Evolutionary conservation across 306 rosid species (phyloP).

Genomic region (Prunus dulcis): DNA sequence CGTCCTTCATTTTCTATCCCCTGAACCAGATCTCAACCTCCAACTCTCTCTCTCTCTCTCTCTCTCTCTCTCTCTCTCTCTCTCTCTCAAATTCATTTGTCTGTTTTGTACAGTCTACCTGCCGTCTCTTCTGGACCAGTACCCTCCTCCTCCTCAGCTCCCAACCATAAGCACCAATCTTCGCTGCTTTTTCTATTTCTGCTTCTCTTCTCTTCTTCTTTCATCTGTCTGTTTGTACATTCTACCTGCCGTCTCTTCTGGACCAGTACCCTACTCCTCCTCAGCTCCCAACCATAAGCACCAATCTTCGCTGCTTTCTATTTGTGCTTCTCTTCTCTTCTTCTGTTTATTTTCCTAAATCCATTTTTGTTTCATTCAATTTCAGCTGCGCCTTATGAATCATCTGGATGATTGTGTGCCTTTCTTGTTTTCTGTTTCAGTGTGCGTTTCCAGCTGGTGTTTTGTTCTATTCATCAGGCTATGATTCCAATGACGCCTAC

Average conservation of each 20-base stretch:
- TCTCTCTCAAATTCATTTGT: background rate
- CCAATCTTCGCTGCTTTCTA: background rate
- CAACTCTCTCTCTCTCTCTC: background rate
- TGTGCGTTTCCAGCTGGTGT: conserved; percentile 95
- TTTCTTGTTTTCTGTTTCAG: conserved; percentile 39
- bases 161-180: conserved; percentile 51
- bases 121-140: conserved; percentile 81
- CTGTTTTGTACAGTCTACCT: conserved; percentile 37
- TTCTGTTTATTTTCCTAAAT: conserved; percentile 3
- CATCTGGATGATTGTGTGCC: background rate
- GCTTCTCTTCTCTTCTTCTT: background rate
- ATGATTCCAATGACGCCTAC: conserved; percentile 52
- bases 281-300: conserved; percentile 81
- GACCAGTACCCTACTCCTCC: conserved; percentile 94
- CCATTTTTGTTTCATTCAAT: background rate
- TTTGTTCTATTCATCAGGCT: conserved; percentile 66
- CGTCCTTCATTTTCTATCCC: background rate
- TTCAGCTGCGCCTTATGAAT: conserved; percentile 10
- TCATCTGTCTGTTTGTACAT: background rate
- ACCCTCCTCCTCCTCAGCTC: conserved; percentile 97
- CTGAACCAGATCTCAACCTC: background rate
- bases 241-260: conserved; percentile 76
- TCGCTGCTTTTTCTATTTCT: background rate
- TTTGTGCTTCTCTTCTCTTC: background rate
- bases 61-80: background rate